Base-by-base conservation (phyloP, 192 early-diverging fungal species). In the Linnemannia elongata region DNA sequence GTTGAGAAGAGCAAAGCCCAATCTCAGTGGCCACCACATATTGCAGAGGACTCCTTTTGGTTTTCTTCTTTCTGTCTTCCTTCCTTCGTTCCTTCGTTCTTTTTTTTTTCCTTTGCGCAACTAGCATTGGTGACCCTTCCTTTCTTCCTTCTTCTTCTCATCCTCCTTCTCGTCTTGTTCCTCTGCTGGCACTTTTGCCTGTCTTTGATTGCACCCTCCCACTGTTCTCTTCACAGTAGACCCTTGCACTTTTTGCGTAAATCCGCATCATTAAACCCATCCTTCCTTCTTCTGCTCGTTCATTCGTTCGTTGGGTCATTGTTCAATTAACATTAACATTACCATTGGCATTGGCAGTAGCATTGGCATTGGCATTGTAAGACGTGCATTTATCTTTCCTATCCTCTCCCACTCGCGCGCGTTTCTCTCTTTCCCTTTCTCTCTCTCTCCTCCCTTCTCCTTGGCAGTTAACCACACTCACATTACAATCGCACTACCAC, bases 91-190 rank as follows among this genome's bases (percentile, higher is more conserved):
- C n/a, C 13, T 75, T 39, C 70, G n/a, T n/a, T 20, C 27, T 22
- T 20, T 7, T 72, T 33, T 41, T 20, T 73, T 73, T 9, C 24
- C 45, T 24, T 73, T 27, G 42, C 13, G n/a, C 22, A 47, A 27
- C 72, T 45, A 73, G 45, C 13, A 47, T 45, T 73, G n/a, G 22
- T n/a, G 22, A 24, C 22, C 12, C 15, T 30, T 70, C 68, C 80
- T 69, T 81, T 75, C 73, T 52, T 30, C 39, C 22, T 41, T 45
- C 69, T n/a, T 57, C 38, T 13, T 72, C 70, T 72, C 57, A 39
- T 15, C 33, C 22, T 30, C 30, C 9, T 52, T 39, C 80, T 39
- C 80, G 42, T 75, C 39, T 33, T 68, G 22, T 10, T 69, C 22
- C 24, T 69, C 36, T 75, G 33, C 60, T 39, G 39, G 27, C 44